Conservation (phyloP, 257 asterid genomes). For the Solanum tarijense region DNA sequence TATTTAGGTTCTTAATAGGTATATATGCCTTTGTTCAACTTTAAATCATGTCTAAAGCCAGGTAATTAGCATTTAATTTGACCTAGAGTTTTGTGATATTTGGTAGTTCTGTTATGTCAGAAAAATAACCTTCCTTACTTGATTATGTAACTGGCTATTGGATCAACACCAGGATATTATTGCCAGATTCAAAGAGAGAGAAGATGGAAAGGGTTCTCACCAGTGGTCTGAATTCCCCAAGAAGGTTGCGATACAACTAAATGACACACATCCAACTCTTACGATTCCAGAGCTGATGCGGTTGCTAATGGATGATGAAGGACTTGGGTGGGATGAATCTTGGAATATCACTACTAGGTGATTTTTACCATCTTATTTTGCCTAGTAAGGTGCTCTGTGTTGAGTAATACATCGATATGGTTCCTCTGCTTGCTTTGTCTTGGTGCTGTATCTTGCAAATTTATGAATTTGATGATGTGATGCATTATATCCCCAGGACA, state of each 20-base stretch:
- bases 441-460: not conserved
- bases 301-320: conserved; percentile 82
- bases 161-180: conserved; percentile 62
- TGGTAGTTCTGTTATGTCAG: not conserved
- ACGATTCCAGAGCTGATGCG: conserved; percentile 98
- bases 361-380: conserved; percentile 12
- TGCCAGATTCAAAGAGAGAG: conserved; percentile 81
- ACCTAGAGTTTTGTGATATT: not conserved
- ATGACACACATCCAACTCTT: conserved; percentile 98
- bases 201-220: conserved; percentile 29
- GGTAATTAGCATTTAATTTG: not conserved
- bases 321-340: conserved; percentile 98
- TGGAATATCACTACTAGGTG: conserved; percentile 90
- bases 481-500: conserved; percentile 43
- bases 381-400: not conserved
- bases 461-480: not conserved
- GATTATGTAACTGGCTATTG: not conserved
- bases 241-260: conserved; percentile 92
- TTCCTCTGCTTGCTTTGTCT: not conserved
- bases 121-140: not conserved
- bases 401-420: not conserved
- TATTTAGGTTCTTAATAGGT: not conserved
- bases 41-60: not conserved
- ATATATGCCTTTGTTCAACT: not conserved
- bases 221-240: conserved; percentile 81